Evolutionary conservation across 106 monocot genomes (phyloP).

Genomic region (Acanthochlamys bracteata): DNA sequence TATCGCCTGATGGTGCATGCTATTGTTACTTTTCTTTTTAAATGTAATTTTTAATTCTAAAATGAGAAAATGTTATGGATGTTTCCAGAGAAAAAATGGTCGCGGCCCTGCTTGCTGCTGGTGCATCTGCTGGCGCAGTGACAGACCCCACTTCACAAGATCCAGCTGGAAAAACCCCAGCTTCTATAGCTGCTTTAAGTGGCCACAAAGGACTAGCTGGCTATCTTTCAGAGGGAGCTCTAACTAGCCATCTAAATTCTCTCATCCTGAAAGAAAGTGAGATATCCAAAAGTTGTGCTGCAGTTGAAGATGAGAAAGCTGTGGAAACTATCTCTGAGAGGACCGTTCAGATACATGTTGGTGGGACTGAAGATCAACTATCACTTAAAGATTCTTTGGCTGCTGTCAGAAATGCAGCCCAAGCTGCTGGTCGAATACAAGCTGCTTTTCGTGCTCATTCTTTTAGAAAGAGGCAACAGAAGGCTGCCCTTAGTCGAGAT

Average conservation of each 20-base stretch:
- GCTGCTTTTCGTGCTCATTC: slow-evolving; percentile 67
- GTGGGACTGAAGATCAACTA: slow-evolving; percentile 46
- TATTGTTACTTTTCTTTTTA: too few relatives aligned
- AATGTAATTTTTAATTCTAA: background rate
- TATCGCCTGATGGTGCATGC: too few relatives aligned
- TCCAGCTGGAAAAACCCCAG: slow-evolving; percentile 56
- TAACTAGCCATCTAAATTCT: slow-evolving; percentile 48
- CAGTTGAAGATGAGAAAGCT: slow-evolving; percentile 32
- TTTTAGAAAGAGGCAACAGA: slow-evolving; percentile 47
- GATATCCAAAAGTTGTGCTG: slow-evolving; percentile 42
- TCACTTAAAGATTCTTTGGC: slow-evolving; percentile 59
- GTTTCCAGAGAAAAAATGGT: slow-evolving; percentile 66
- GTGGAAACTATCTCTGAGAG: slow-evolving; percentile 37
- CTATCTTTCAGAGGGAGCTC: slow-evolving; percentile 62
- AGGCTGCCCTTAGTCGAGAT: slow-evolving; percentile 12
- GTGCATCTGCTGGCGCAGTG: slow-evolving; percentile 51
- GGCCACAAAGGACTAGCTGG: slow-evolving; percentile 71
- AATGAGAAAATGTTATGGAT: background rate
- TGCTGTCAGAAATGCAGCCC: slow-evolving; percentile 63
- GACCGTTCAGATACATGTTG: slow-evolving; percentile 18
- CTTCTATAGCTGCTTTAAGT: slow-evolving; percentile 42
- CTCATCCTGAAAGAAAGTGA: slow-evolving; percentile 43
- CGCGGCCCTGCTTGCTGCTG: slow-evolving; percentile 62
- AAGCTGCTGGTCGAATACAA: slow-evolving; percentile 79
- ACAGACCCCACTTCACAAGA: slow-evolving; percentile 63